Evolutionary conservation across 169 alveolate species (phyloP).

Genomic region (Cryptosporidium muris): DNA sequence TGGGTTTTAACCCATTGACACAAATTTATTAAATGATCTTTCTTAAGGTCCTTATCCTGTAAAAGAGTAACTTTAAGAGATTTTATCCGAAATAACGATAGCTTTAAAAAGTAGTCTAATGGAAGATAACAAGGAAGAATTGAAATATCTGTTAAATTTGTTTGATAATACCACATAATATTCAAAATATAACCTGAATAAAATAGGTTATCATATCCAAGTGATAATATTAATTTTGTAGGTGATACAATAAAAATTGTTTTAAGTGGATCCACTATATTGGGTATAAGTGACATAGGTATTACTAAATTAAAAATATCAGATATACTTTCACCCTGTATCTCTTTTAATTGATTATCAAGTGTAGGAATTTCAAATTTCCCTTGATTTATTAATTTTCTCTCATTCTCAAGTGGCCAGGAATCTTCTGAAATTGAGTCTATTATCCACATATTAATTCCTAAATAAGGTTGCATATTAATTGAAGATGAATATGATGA

Average conservation of each 20-base stretch:
- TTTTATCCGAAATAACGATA: conserved; percentile 1
- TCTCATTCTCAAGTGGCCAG: neutral
- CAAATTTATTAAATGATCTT: conserved; percentile 3
- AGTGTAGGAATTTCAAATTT: neutral
- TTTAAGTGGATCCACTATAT: conserved; percentile 40
- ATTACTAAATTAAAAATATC: conserved; percentile 1
- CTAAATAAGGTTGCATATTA: conserved; percentile 29
- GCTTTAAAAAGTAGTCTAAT: conserved; percentile 5
- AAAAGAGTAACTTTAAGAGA: conserved; percentile 21
- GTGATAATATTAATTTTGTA: neutral
- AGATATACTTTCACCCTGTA: neutral
- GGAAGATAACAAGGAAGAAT: conserved; percentile 34
- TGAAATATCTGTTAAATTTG: conserved; percentile 10
- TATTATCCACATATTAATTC: conserved; percentile 27
- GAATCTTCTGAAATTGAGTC: neutral
- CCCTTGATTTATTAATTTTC: neutral
- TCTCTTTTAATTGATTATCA: conserved; percentile 24
- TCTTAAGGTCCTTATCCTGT: conserved; percentile 17
- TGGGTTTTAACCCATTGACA: conserved; percentile 32
- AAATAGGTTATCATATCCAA: conserved; percentile 59
- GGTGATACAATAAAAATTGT: conserved; percentile 9
- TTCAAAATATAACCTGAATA: conserved; percentile 56
- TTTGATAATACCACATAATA: conserved; percentile 16
- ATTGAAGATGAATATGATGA: no score
- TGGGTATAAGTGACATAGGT: conserved; percentile 13